Conservation (phyloP, 2,329 filamentous ascomycete genomes). For the Botrytis elliptica region DNA sequence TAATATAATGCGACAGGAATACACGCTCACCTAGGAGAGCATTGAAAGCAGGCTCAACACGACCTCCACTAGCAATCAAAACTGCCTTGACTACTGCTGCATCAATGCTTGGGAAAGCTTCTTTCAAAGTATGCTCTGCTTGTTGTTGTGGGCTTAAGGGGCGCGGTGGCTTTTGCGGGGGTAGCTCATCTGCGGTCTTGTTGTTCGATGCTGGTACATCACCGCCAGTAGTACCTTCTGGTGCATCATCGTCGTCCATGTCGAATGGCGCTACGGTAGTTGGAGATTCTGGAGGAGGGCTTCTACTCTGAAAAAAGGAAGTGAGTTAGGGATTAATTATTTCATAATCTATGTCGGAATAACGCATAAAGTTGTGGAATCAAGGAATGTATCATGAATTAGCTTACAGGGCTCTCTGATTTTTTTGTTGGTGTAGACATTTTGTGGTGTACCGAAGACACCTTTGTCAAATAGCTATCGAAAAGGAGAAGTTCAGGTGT, state of each 20-base stretch:
- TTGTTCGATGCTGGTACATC: slow-evolving; percentile 46
- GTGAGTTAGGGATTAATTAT: slow-evolving; percentile 5
- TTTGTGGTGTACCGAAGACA: neutral
- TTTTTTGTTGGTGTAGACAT: slow-evolving; percentile 27
- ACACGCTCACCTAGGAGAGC: slow-evolving; percentile 71
- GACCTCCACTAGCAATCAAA: slow-evolving; percentile 78
- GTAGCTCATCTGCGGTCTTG: slow-evolving; percentile 44
- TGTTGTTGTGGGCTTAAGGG: slow-evolving; percentile 80
- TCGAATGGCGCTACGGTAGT: slow-evolving; percentile 65
- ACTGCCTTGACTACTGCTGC: slow-evolving; percentile 80
- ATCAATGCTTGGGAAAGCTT: slow-evolving; percentile 90
- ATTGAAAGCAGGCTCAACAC: slow-evolving; percentile 92
- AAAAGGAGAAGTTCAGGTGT: neutral
- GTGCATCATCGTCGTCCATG: slow-evolving; percentile 68
- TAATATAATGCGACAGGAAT: neutral
- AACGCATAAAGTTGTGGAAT: slow-evolving; percentile 18
- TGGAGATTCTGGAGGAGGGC: slow-evolving; percentile 54
- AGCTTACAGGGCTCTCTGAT: slow-evolving; percentile 19
- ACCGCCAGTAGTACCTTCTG: slow-evolving; percentile 54
- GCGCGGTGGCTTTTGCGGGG: slow-evolving; percentile 79
- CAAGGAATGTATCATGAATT: slow-evolving; percentile 5
- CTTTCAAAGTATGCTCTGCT: slow-evolving; percentile 82
- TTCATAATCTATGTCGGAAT: slow-evolving; percentile 10
- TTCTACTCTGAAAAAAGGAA: slow-evolving; percentile 11
- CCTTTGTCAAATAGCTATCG: neutral